These are phyloP conservation scores for Phlebiopsis flavidoalba DNA, from an alignment of 768 basidiomycete species.

Conservation along the genomic window DNA sequence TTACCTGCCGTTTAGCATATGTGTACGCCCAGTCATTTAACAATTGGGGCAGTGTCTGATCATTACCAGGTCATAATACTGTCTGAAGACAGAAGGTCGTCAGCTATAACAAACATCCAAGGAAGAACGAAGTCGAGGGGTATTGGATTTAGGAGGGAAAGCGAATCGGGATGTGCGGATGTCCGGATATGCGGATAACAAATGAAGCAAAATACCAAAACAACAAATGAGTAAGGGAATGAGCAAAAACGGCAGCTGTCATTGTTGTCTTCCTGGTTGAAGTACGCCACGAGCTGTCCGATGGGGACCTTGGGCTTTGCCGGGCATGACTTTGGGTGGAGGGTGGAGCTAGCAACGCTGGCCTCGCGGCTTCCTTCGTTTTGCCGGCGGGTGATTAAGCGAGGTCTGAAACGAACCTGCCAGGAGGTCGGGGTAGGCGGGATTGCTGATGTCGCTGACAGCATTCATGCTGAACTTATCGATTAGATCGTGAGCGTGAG, in stretches of 20 bases:
- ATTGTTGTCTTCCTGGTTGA: slow-evolving; percentile 42
- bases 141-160: neutral
- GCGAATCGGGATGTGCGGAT: neutral
- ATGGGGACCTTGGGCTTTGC: slow-evolving; percentile 65
- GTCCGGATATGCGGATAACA: neutral
- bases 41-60: neutral
- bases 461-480: slow-evolving; percentile 20
- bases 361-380: slow-evolving; percentile 39
- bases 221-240: neutral
- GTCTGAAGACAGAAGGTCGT: slow-evolving; percentile 3
- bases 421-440: slow-evolving; percentile 27
- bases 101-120: neutral
- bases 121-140: neutral
- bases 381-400: slow-evolving; percentile 61
- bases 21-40: neutral
- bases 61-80: neutral
- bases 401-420: slow-evolving; percentile 81
- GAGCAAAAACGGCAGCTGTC: neutral
- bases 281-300: slow-evolving; percentile 80
- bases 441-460: slow-evolving; percentile 10
- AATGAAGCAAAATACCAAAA: neutral
- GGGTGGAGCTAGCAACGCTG: slow-evolving; percentile 35
- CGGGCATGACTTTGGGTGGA: slow-evolving; percentile 35
- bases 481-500: slow-evolving; percentile 31
- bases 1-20: neutral